A percentile compares a stretch with the other conserved stretches of the same genome.
phyloP scores from a whole-genome alignment of 108 stramenopile species.

The Fragilariopsis cylindrus region DNA sequence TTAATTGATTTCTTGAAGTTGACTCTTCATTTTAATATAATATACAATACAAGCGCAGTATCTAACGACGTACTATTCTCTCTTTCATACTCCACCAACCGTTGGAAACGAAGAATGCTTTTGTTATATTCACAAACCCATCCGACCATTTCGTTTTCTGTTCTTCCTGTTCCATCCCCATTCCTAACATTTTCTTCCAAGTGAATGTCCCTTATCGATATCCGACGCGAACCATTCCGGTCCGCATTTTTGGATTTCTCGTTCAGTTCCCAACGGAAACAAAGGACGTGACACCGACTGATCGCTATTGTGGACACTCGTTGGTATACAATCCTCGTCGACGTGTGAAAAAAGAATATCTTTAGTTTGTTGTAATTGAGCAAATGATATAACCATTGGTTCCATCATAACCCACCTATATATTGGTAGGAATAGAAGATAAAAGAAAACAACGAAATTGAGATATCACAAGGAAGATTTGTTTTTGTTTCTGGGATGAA shows the following conservation, averaged over 20 bases:
- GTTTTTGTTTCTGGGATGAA: too few relatives aligned
- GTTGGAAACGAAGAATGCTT: too few relatives aligned
- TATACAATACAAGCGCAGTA: too few relatives aligned
- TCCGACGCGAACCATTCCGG: background rate
- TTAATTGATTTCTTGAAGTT: too few relatives aligned
- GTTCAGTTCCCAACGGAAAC: background rate
- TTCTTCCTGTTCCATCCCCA: background rate
- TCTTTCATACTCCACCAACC: too few relatives aligned
- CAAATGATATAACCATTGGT: background rate
- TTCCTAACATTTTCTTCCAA: background rate
- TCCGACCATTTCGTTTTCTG: background rate
- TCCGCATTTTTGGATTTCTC: background rate
- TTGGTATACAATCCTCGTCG: background rate
- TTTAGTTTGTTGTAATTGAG: background rate
- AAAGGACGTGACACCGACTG: background rate
- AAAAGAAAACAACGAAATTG: too few relatives aligned
- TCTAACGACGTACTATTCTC: too few relatives aligned
- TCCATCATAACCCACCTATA: background rate
- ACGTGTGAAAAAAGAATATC: background rate
- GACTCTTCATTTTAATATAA: too few relatives aligned
- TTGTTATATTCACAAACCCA: too few relatives aligned
- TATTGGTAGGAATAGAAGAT: too few relatives aligned
- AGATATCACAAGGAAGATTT: too few relatives aligned
- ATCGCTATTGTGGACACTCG: constrained; percentile 3
- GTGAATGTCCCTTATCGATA: background rate